phyloP scores from a whole-genome alignment of 2,329 filamentous ascomycete species.

The Aspergillus piperis region DNA sequence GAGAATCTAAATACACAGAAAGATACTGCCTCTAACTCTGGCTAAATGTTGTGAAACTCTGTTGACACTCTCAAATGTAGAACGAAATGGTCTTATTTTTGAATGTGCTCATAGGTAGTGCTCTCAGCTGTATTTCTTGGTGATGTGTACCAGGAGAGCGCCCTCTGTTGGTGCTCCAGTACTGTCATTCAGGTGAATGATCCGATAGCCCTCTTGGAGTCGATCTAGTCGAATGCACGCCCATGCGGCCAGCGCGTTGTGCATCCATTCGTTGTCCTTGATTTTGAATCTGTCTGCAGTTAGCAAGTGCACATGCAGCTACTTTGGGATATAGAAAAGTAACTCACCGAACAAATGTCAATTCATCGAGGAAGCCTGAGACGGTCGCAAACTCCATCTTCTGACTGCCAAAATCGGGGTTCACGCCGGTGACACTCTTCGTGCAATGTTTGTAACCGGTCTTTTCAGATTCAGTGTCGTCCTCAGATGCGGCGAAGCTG shows the following conservation, averaged over 20 bases:
- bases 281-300: conserved; percentile 67
- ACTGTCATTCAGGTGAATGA: conserved; percentile 73
- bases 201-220: conserved; percentile 71
- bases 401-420: conserved; percentile 66
- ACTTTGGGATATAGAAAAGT: conserved; percentile 8
- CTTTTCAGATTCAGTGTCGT: conserved; percentile 43
- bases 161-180: conserved; percentile 68
- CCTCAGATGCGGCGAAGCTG: conserved; percentile 50
- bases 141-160: conserved; percentile 71
- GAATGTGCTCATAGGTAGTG: no score
- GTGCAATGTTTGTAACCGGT: conserved; percentile 61
- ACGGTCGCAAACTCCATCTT: conserved; percentile 60
- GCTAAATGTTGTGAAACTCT: no score
- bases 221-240: conserved; percentile 83
- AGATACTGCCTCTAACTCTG: no score
- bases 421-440: conserved; percentile 56
- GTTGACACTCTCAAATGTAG: no score
- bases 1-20: no score
- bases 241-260: conserved; percentile 82
- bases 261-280: conserved; percentile 79
- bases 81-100: no score
- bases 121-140: conserved; percentile 50
- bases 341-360: conserved; percentile 72
- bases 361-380: conserved; percentile 63
- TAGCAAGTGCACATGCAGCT: conserved; percentile 3